Percentiles rank a stretch among this genome's conserved stretches.
These are phyloP conservation scores for Musa itinerans DNA, from an alignment of 176 grass and related monocot genomes.

Conservation along the genomic window DNA sequence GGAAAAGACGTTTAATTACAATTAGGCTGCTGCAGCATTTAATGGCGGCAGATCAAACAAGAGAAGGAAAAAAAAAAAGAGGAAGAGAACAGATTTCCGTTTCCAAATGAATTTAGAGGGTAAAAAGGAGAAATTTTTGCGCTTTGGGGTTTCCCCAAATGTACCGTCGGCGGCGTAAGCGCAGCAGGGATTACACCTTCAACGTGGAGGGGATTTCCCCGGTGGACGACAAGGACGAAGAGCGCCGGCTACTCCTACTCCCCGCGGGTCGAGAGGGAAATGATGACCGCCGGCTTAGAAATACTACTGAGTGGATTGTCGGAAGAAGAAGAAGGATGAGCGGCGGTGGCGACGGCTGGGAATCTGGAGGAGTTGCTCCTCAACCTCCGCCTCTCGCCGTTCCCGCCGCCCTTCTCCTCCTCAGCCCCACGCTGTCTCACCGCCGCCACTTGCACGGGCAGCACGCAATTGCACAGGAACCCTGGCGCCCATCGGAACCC, in stretches of 20 bases:
- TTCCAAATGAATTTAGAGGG: too few relatives aligned
- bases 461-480: background rate
- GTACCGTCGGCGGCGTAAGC: too few relatives aligned
- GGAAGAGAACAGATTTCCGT: too few relatives aligned
- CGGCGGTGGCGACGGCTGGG: background rate
- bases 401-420: background rate
- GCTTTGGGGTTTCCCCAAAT: too few relatives aligned
- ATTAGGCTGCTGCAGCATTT: too few relatives aligned
- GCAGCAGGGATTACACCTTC: too few relatives aligned
- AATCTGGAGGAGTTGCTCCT: slow-evolving; percentile 5
- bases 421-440: background rate
- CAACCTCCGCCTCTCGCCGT: background rate
- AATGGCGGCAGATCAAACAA: too few relatives aligned
- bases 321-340: background rate
- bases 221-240: background rate
- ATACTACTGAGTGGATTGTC: background rate
- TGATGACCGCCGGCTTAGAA: background rate
- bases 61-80: too few relatives aligned
- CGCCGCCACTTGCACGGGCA: background rate
- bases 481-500: background rate
- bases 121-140: too few relatives aligned
- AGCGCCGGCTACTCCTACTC: background rate
- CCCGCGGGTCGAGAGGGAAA: background rate
- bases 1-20: too few relatives aligned
- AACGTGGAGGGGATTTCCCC: background rate